Base-by-base conservation (phyloP, 2,329 filamentous ascomycete genomes). In the Arthroderma uncinatum region DNA sequence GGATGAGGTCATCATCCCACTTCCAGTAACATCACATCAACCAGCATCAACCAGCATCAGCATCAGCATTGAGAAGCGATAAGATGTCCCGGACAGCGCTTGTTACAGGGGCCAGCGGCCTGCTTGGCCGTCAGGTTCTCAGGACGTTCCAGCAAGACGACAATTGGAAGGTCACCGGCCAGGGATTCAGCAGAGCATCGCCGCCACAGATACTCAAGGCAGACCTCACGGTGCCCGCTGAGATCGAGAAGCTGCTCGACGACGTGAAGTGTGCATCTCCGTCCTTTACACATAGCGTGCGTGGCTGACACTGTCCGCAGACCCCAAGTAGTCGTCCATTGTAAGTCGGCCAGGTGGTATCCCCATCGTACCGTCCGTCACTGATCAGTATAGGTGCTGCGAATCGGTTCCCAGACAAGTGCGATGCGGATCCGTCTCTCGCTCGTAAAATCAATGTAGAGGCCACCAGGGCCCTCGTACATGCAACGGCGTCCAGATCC, bases 341-440 rank as follows among this genome's bases (percentile, higher is more conserved):
- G 89, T 89, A 72, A 69, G 82, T 57, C 14, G 7, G 7, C 23
- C 28, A n/a, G n/a, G n/a, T n/a, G n/a, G n/a, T n/a, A n/a, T n/a
- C 28, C 7, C 28, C 28, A 30, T 47, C 12, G 19, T 47, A 40
- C 53, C 28, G 37, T 19, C 39, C 54, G 55, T 59, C 64, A 53
- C 64, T 59, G 21, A 9, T 14, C 33, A 36, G 14, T 53, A 48
- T 48, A 91, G 87, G 87, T 68, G 91, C 90, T 40, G 90, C 90
- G 48, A 91, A 95, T 71, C 83, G 89, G 60, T 94, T 86, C 66
- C 90, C 91, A 1, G 90, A 95, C 71, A 86, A 86, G 68, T 92
- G 90, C 66, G 86, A 90, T 64, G 80, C 82, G 62, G 82, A 95
- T 68, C 90, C 89, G 2, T 81, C 84, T 59, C 86, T 82, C 56